Percentiles rank a stretch among this genome's conserved stretches.
Conservation (phyloP, 1,284 basidiomycete genomes). For the Irpex rosettiformis region DNA sequence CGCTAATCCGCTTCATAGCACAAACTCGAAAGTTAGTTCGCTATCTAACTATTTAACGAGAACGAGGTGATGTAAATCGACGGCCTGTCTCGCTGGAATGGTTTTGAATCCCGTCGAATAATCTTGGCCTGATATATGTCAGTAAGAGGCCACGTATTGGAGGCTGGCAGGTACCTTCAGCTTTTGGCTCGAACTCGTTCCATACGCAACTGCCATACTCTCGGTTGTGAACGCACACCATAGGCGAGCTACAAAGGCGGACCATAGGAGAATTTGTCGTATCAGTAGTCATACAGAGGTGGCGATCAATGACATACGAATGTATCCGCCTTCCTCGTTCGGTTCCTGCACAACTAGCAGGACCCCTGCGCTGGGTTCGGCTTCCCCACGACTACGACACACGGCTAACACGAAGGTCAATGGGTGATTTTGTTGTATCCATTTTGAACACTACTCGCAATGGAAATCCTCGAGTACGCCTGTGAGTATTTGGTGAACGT, state of each 20-base stretch:
- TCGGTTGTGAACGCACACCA: slow-evolving; percentile 83
- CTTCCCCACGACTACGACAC: slow-evolving; percentile 23
- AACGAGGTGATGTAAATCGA: slow-evolving; percentile 54
- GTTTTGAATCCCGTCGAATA: slow-evolving; percentile 40
- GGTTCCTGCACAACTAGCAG: slow-evolving; percentile 45
- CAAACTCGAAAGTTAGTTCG: neutral
- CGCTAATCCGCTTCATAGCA: neutral
- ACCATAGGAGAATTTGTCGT: neutral
- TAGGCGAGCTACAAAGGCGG: slow-evolving; percentile 44
- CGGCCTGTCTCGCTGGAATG: slow-evolving; percentile 21
- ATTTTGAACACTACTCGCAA: slow-evolving; percentile 19
- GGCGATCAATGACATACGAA: neutral
- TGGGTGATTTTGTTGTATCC: neutral
- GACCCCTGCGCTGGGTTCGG: slow-evolving; percentile 34
- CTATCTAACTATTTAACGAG: slow-evolving; percentile 17
- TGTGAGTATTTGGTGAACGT: slow-evolving; percentile 30
- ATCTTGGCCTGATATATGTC: slow-evolving; percentile 35
- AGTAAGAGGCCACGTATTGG: neutral
- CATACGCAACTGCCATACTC: slow-evolving; percentile 74
- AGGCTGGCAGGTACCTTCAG: slow-evolving; percentile 45
- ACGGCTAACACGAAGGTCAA: slow-evolving; percentile 15
- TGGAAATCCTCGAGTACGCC: slow-evolving; percentile 24
- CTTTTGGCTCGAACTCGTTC: slow-evolving; percentile 45
- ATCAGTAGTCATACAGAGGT: no score
- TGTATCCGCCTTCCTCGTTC: slow-evolving; percentile 27